Evolutionary conservation across 2,329 filamentous ascomycete genomes (phyloP).

Genomic region (Aspergillus fumigatus): DNA sequence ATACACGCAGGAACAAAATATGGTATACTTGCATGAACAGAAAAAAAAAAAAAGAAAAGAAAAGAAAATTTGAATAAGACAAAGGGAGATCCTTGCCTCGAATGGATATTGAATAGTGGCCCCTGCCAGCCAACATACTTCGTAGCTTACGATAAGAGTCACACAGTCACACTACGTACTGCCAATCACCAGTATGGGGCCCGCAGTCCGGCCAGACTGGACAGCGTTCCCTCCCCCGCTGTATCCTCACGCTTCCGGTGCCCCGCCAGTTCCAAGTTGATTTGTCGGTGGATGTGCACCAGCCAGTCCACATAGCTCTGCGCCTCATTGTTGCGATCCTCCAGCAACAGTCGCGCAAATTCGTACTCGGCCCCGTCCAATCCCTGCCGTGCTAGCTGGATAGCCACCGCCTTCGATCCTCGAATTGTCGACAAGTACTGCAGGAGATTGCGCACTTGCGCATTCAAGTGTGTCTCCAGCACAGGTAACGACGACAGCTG

Average conservation of each 20-base stretch:
- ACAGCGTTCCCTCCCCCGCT: constrained; percentile 38
- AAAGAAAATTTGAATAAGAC: not conserved
- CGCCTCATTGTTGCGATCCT: constrained; percentile 95
- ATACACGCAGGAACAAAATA: not conserved
- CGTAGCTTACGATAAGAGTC: too few species aligned
- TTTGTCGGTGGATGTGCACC: constrained; percentile 87
- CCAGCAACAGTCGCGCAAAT: constrained; percentile 83
- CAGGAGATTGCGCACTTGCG: constrained; percentile 88
- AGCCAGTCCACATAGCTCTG: constrained; percentile 99
- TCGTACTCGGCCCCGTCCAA: constrained; percentile 95
- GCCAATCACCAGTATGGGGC: constrained; percentile 41
- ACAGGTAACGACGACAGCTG: constrained; percentile 76
- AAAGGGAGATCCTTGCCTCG: not conserved
- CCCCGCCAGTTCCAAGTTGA: constrained; percentile 72
- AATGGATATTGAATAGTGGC: not conserved
- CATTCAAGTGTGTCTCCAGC: constrained; percentile 86
- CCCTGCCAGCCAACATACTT: too few species aligned
- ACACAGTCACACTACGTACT: not conserved
- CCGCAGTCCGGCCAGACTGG: constrained; percentile 43
- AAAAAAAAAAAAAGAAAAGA: not conserved
- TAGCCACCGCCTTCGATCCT: constrained; percentile 79
- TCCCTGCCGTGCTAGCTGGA: constrained; percentile 88
- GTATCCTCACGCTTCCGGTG: constrained; percentile 47
- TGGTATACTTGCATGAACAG: not conserved
- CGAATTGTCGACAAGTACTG: constrained; percentile 77